Conservation (phyloP, 768 basidiomycete genomes). For the Termitomyces bulborhizus region DNA sequence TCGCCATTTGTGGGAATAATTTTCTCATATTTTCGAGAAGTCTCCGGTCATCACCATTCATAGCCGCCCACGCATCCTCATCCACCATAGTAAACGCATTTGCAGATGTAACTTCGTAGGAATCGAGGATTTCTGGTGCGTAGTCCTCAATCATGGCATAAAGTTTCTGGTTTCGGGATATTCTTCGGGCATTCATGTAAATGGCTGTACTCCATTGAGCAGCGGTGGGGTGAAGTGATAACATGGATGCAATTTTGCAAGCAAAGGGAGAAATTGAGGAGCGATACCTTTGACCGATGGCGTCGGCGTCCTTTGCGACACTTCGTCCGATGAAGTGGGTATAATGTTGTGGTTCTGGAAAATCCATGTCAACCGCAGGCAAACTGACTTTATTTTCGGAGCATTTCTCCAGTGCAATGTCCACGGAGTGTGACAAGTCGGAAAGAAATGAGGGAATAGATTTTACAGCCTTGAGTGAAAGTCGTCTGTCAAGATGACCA, state of each 20-base stretch:
- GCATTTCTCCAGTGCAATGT: background rate
- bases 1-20: background rate
- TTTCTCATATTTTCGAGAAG: background rate
- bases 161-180: background rate
- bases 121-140: background rate
- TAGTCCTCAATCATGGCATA: background rate
- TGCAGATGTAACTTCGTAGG: background rate
- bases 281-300: background rate
- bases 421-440: background rate
- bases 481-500: constrained; percentile 4
- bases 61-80: background rate
- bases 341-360: background rate
- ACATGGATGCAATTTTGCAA: background rate
- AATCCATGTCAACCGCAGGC: background rate
- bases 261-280: background rate
- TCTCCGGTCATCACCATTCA: background rate
- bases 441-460: background rate
- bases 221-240: background rate
- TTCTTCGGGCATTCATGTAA: background rate
- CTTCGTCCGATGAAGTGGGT: background rate
- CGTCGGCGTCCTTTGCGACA: background rate
- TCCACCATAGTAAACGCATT: background rate
- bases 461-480: background rate
- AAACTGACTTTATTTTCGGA: background rate
- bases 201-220: background rate